These are phyloP conservation scores for Aeminium ludgeri DNA, from an alignment of 495 filamentous ascomycete genomes.

Conservation along the genomic window DNA sequence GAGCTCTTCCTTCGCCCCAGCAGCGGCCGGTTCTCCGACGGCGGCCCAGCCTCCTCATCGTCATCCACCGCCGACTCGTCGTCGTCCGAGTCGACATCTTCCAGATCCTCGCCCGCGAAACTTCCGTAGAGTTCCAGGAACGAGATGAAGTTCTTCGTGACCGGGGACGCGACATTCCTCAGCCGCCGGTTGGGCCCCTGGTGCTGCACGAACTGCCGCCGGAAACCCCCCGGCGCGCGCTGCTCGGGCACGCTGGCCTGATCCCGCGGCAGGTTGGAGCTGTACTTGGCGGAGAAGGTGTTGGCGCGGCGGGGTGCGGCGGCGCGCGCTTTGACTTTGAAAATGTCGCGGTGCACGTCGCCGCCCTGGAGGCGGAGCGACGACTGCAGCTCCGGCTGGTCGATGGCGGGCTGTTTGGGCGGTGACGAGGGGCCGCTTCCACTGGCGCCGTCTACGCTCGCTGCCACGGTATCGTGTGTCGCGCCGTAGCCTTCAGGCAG, in stretches of 20 bases:
- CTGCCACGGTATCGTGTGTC: constrained; percentile 4
- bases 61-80: constrained; percentile 35
- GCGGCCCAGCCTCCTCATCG: constrained; percentile 23
- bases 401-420: not conserved
- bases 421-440: not conserved
- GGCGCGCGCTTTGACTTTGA: constrained; percentile 27
- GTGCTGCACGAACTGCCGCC: constrained; percentile 40
- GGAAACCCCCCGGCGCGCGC: constrained; percentile 42
- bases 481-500: constrained; percentile 15
- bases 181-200: constrained; percentile 22
- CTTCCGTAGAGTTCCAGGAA: constrained; percentile 54
- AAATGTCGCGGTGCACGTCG: constrained; percentile 53
- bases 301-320: constrained; percentile 35
- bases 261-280: not conserved
- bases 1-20: constrained; percentile 34
- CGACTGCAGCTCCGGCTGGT: constrained; percentile 27
- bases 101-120: constrained; percentile 56
- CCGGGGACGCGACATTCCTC: constrained; percentile 28
- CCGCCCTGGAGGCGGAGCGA: constrained; percentile 48
- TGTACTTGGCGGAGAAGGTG: constrained; percentile 35
- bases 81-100: constrained; percentile 29
- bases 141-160: constrained; percentile 48
- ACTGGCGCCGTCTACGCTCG: not conserved
- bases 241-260: constrained; percentile 28
- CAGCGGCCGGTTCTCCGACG: constrained; percentile 31